Percentiles rank a stretch among this genome's conserved stretches.
These are phyloP conservation scores for Lactarius evosmus DNA, from an alignment of 768 basidiomycete genomes.

Conservation along the genomic window DNA sequence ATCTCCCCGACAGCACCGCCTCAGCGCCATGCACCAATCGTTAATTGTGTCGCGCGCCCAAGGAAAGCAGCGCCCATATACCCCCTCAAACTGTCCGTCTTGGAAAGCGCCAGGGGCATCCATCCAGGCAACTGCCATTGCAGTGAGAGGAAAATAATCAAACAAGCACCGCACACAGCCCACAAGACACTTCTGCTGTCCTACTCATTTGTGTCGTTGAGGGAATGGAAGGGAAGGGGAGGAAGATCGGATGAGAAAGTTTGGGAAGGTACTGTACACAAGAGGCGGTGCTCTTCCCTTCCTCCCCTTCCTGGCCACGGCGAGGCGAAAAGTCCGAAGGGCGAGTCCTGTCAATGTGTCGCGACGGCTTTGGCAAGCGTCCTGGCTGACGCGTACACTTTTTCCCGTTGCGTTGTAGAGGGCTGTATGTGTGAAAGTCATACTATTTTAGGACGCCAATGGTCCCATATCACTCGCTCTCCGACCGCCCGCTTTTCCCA, in stretches of 20 bases:
- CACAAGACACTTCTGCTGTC: not conserved
- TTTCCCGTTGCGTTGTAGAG: too few species aligned
- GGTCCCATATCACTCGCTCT: too few species aligned
- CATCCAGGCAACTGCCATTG: not conserved
- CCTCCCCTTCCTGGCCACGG: too few species aligned
- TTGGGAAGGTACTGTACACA: too few species aligned
- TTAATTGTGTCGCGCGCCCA: not conserved
- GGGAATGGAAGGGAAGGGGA: not conserved
- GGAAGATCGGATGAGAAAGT: too few species aligned
- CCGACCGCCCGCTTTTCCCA: too few species aligned
- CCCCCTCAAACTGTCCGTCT: too few species aligned
- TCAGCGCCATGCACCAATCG: not conserved
- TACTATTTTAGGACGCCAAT: not conserved
- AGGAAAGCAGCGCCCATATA: not conserved
- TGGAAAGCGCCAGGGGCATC: not conserved
- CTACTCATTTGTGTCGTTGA: not conserved
- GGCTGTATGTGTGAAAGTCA: not conserved
- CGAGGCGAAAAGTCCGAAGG: not conserved
- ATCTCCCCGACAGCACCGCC: not conserved
- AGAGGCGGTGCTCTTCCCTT: too few species aligned
- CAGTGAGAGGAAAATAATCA: too few species aligned
- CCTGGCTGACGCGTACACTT: not conserved
- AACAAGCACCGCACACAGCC: not conserved
- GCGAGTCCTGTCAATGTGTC: not conserved
- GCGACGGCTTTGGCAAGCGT: not conserved